These are phyloP conservation scores for Vararia minispora DNA, from an alignment of 768 basidiomycete species.

Conservation along the genomic window DNA sequence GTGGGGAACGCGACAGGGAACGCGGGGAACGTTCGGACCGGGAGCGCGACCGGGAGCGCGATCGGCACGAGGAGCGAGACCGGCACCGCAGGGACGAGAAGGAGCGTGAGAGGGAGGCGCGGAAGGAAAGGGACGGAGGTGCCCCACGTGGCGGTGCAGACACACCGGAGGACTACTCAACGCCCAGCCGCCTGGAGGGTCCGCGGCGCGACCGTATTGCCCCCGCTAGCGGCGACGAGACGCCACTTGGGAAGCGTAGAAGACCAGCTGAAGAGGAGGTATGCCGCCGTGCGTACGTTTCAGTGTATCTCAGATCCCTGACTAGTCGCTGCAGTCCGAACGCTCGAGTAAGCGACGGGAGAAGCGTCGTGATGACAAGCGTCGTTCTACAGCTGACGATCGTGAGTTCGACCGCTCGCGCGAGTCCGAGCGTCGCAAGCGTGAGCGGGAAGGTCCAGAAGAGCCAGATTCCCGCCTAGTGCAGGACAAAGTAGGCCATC, in stretches of 20 bases:
- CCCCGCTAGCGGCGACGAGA: constrained; percentile 46
- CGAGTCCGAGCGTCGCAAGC: constrained; percentile 56
- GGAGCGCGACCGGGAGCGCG: constrained; percentile 18
- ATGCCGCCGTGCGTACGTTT: constrained; percentile 17
- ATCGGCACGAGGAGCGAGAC: constrained; percentile 18
- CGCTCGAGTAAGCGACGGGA: constrained; percentile 73
- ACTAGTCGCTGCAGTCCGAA: constrained; percentile 38
- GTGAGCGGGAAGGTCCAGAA: constrained; percentile 49
- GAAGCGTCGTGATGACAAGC: constrained; percentile 63
- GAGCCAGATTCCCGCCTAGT: constrained; percentile 34
- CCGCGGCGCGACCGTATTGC: constrained; percentile 42
- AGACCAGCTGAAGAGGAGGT: constrained; percentile 67
- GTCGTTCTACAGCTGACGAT: constrained; percentile 60
- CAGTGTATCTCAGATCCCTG: constrained; percentile 1
- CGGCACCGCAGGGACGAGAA: constrained; percentile 28
- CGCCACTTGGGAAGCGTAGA: constrained; percentile 63
- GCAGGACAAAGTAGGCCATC: constrained; percentile 43
- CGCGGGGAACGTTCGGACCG: constrained; percentile 18
- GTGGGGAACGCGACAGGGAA: constrained; percentile 18
- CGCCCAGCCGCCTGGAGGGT: constrained; percentile 50
- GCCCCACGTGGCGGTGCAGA: constrained; percentile 23
- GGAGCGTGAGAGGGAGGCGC: constrained; percentile 50
- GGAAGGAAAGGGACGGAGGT: constrained; percentile 48
- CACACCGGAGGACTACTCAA: constrained; percentile 40
- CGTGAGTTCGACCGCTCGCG: constrained; percentile 46